Evolutionary conservation across 2,329 filamentous ascomycete genomes (phyloP), one percentile per base, ranked within the genome.

Genomic region (Eurotiales sp.): DNA sequence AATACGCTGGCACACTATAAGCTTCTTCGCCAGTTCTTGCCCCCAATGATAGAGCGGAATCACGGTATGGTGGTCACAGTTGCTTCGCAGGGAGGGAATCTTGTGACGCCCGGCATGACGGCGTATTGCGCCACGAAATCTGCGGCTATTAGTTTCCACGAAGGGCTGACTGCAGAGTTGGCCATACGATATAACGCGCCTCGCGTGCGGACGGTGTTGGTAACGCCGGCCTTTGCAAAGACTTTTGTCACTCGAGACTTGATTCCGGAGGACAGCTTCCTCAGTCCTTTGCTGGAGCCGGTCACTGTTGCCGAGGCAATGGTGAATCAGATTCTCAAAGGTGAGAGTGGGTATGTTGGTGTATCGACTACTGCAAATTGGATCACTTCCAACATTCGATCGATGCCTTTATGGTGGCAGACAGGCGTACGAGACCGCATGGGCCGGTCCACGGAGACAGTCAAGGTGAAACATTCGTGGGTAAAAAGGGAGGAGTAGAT

Each of bases 281-380:
- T 83, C n/a, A 62, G 77, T 52, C 79, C 78, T 1, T 61, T 78
- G 27, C 66, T 86, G 53, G 72, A 81, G 56, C 75, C 81, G 0
- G 82, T 83, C 64, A 83, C 79, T 2, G 83, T 88, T 11, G 84
- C 84, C 0, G 81, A 86, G 59, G 77, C 72, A 6, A 76, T 88
- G 46, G 81, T 85, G 1, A 68, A 74, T 54, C 78, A 85, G 61
- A 79, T 88, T 6, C 60, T 85, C 34, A 72, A 59, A 1, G 84
- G 83, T 1, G 66, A 73, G 55, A 83, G 80, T 61, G 79, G 77
- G 1, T 77, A 84, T 65, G 63, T 87, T 17, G 59, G 82, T 19
- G 39, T 81, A 48, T 84, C 84, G 0, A 72, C 65, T 1, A 70
- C 76, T 40, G 58, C 75, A 50, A 70, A 73, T 32, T 61, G 82